These are phyloP conservation scores for Mrakia hoshinonis DNA, from an alignment of 768 basidiomycete genomes.

Conservation along the genomic window DNA sequence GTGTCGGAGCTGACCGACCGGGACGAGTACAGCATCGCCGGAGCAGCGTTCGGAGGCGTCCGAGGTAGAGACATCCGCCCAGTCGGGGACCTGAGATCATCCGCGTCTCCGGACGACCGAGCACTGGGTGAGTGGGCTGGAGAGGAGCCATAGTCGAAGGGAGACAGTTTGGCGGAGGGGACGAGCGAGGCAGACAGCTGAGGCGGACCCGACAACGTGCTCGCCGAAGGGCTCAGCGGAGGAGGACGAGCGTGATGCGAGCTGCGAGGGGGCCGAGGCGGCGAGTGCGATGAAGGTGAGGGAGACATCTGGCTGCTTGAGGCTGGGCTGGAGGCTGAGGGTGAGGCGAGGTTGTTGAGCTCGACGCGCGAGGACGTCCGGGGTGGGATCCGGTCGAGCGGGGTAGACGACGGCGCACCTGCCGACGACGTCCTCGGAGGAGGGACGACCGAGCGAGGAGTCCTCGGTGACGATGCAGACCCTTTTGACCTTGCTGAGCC, in stretches of 20 bases:
- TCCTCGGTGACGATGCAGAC: neutral
- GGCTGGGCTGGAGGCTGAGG: neutral
- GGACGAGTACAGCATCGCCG: neutral
- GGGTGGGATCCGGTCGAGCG: neutral
- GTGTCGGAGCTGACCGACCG: conserved; percentile 3
- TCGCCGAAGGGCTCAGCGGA: neutral
- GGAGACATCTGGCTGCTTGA: neutral
- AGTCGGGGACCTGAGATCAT: neutral
- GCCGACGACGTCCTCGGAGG: neutral
- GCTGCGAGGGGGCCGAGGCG: neutral
- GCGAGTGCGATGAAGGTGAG: neutral
- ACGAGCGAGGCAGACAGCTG: neutral
- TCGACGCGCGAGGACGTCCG: neutral
- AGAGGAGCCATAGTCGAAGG: neutral
- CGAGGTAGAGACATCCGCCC: conserved; percentile 8
- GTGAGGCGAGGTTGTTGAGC: neutral
- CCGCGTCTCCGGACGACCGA: neutral
- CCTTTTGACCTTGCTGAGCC: conserved; percentile 6
- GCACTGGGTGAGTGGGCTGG: neutral
- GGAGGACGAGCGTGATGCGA: neutral
- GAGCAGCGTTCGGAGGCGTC: neutral
- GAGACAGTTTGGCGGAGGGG: neutral
- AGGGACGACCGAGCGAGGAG: neutral
- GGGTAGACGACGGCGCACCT: neutral
- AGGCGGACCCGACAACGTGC: neutral